Evolutionary conservation across 805 yeast species (phyloP).

Genomic region (Komagataella kurtzmanii): DNA sequence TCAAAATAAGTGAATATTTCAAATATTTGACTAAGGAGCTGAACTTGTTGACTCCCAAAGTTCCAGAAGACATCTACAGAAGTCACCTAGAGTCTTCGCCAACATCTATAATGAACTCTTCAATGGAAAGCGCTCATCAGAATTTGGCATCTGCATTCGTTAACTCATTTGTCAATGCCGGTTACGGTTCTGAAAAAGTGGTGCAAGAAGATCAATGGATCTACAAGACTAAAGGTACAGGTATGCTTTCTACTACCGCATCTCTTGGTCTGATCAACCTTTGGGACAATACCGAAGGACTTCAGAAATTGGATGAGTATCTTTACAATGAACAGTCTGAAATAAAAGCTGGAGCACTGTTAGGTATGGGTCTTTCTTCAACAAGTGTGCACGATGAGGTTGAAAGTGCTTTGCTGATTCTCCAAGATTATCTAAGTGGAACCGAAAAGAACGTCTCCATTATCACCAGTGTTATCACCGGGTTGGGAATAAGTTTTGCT

Average conservation of each 20-base stretch:
- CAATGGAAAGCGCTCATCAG: conserved; percentile 86
- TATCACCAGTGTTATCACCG: conserved; percentile 74
- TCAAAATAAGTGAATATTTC: conserved; percentile 66
- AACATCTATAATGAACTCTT: conserved; percentile 24
- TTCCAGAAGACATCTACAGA: conserved; percentile 91
- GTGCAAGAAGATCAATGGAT: conserved; percentile 72
- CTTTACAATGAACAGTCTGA: conserved; percentile 76
- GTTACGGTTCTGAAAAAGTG: conserved; percentile 78
- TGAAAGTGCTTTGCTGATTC: conserved; percentile 78
- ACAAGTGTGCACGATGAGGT: conserved; percentile 93
- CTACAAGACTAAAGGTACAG: conserved; percentile 81
- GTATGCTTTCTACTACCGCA: conserved; percentile 88
- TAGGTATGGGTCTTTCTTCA: conserved; percentile 89
- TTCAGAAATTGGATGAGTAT: conserved; percentile 81
- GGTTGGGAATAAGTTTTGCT: conserved; percentile 89
- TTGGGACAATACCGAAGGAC: conserved; percentile 86
- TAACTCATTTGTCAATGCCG: conserved; percentile 82
- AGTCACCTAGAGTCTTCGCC: conserved; percentile 54
- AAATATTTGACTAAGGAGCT: conserved; percentile 74
- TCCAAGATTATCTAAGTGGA: conserved; percentile 51
- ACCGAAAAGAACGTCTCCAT: conserved; percentile 44
- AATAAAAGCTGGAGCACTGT: conserved; percentile 89
- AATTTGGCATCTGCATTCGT: conserved; percentile 92
- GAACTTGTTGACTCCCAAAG: conserved; percentile 77
- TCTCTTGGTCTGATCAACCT: conserved; percentile 80